Percentiles rank a stretch among this genome's conserved stretches.
Evolutionary conservation across 495 filamentous ascomycete species (phyloP).

Genomic region (Haplographium delicatum): DNA sequence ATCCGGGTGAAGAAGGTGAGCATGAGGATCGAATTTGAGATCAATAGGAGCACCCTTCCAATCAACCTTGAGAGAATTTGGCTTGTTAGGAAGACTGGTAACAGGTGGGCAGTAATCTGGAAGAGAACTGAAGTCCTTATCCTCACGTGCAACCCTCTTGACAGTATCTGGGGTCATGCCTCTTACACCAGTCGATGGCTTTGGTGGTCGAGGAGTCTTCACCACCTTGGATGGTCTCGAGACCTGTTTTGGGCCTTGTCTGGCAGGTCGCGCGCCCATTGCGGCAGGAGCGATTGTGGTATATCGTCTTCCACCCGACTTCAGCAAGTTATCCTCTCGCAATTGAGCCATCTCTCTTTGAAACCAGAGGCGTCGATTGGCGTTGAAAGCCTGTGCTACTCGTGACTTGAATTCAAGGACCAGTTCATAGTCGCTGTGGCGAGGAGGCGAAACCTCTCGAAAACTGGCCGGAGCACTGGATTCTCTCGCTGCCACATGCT

Average conservation of each 20-base stretch:
- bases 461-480: conserved; percentile 40
- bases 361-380: conserved; percentile 55
- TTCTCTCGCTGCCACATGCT: conserved; percentile 62
- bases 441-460: conserved; percentile 57
- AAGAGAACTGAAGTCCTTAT: conserved; percentile 78
- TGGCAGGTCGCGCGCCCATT: conserved; percentile 31
- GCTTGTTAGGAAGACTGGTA: conserved; percentile 51
- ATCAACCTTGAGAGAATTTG: conserved; percentile 73
- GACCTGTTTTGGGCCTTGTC: conserved; percentile 19
- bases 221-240: conserved; percentile 35
- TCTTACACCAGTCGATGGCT: conserved; percentile 33
- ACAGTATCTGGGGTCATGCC: conserved; percentile 37
- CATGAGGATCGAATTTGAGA: conserved; percentile 72
- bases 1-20: conserved; percentile 68
- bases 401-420: conserved; percentile 62
- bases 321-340: conserved; percentile 44
- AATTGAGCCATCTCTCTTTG: conserved; percentile 58
- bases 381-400: conserved; percentile 52
- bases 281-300: conserved; percentile 39
- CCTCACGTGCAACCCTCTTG: conserved; percentile 54
- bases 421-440: conserved; percentile 63
- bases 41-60: conserved; percentile 83
- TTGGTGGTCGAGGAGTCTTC: conserved; percentile 22
- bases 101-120: conserved; percentile 73
- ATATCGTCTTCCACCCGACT: conserved; percentile 41